Percentiles rank a stretch among this genome's conserved stretches.
phyloP scores from a whole-genome alignment of 352 stramenopile genomes.

The Pythium sukuiense region DNA sequence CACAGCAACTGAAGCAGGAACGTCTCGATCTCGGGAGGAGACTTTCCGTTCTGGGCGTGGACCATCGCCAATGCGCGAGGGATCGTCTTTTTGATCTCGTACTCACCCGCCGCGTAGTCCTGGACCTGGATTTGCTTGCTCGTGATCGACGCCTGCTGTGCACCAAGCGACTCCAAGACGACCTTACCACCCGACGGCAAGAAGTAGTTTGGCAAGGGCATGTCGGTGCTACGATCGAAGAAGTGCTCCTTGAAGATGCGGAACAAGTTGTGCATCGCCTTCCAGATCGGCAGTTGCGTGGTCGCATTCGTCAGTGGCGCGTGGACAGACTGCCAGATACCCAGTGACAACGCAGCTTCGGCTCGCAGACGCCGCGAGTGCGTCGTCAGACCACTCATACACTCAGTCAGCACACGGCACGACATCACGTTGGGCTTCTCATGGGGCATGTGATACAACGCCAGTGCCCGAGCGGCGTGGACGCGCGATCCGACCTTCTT shows the following conservation, averaged over 20 bases:
- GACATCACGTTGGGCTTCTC: constrained; percentile 89
- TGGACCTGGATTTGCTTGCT: constrained; percentile 87
- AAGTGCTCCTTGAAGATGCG: constrained; percentile 91
- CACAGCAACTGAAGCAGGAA: constrained; percentile 78
- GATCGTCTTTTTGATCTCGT: constrained; percentile 89
- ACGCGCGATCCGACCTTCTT: constrained; percentile 84
- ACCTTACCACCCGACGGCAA: constrained; percentile 82
- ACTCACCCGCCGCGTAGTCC: constrained; percentile 82
- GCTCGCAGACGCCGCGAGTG: constrained; percentile 75
- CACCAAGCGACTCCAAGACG: constrained; percentile 73
- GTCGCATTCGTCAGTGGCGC: constrained; percentile 79
- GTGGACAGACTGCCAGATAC: constrained; percentile 87
- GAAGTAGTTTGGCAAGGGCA: constrained; percentile 88
- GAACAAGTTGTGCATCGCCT: constrained; percentile 84
- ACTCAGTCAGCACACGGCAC: constrained; percentile 79
- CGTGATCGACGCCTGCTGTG: constrained; percentile 76
- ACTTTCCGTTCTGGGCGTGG: constrained; percentile 75
- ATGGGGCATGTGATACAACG: constrained; percentile 76
- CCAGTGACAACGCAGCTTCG: constrained; percentile 71
- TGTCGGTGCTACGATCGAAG: constrained; percentile 76
- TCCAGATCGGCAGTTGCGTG: constrained; percentile 81
- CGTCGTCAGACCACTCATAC: constrained; percentile 82
- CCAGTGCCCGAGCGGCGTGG: constrained; percentile 69
- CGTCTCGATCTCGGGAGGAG: constrained; percentile 71
- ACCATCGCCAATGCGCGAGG: constrained; percentile 76